A percentile compares a stretch with the other conserved stretches of the same genome.
Evolutionary conservation across 352 stramenopile species (phyloP).

Genomic region (Globisporangium lucens): DNA sequence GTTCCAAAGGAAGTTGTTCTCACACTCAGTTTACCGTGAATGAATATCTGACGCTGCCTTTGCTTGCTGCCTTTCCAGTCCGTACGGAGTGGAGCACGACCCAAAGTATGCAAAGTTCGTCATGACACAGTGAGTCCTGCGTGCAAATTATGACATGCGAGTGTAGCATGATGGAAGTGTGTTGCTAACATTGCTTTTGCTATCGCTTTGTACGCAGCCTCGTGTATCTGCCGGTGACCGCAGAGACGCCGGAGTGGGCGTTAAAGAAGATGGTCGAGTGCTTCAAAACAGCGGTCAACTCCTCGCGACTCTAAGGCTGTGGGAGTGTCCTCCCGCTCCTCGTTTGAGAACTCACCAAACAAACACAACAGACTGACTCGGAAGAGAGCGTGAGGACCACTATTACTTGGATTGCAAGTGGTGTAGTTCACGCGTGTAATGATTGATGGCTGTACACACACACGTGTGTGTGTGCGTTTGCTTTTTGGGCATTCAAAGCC

Average conservation of each 20-base stretch:
- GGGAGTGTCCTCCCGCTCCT: background rate
- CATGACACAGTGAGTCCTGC: slow-evolving; percentile 56
- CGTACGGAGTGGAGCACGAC: slow-evolving; percentile 45
- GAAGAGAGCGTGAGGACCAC: background rate
- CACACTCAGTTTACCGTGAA: background rate
- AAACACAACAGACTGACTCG: background rate
- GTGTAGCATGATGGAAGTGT: background rate
- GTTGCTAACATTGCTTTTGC: background rate
- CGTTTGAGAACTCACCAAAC: background rate
- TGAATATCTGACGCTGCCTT: background rate
- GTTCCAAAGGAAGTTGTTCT: background rate
- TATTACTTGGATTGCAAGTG: background rate
- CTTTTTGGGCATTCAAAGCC: background rate
- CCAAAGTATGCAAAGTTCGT: slow-evolving; percentile 63
- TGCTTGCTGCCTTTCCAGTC: slow-evolving; percentile 20
- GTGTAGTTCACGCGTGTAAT: background rate
- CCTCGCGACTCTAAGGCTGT: slow-evolving; percentile 22
- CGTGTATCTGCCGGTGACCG: slow-evolving; percentile 74
- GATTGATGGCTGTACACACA: background rate
- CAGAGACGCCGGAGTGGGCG: slow-evolving; percentile 74
- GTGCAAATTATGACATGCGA: background rate
- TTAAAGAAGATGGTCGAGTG: slow-evolving; percentile 75
- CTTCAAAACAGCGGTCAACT: slow-evolving; percentile 46
- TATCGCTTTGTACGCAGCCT: slow-evolving; percentile 31
- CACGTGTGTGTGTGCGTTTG: background rate